Base-by-base conservation (phyloP, 1,284 basidiomycete genomes). In the Lentinus polychrous region DNA sequence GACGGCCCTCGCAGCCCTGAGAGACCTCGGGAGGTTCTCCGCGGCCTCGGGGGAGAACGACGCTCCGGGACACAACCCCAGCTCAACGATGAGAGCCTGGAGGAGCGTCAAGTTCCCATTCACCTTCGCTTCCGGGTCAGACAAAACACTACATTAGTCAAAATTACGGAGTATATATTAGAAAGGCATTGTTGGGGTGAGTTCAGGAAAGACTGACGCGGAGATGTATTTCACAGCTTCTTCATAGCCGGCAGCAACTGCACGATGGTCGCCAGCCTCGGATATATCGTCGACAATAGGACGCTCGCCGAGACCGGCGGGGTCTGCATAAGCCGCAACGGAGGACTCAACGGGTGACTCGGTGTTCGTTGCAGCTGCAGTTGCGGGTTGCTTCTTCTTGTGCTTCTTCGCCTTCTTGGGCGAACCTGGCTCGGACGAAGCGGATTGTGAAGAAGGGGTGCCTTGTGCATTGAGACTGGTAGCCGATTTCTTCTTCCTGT, bases 1-100 rank as follows among this genome's bases (percentile, higher is more conserved):
- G 38, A 83, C 64, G 20, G 75, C 73, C 56, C 75, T 80, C 11
- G 85, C 85, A 11, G 81, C 69, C 22, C 64, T 76, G 43, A 88
- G 63, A 0, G 82, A 75, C 24, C 63, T 64, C 2, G 86, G 86
- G 5, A 85, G 67, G 34, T 27, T 27, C 62, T 60, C 31, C 62
- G 60, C 23, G 63, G 59, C 38, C 51, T 50, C 14, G 6, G 18
- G 79, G 65, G 65, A 11, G 67, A 66, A 33, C 74, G 69, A 20
- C 34, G 46, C 32, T 27, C 41, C 31, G 17, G 63, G 55, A 52
- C 62, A 63, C 27, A 72, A 59, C 20, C 70, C 70, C 39, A 72
- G 67, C 57, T 72, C 70, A 52, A 72, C 62, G 53, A 71, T 71
- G 49, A 72, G 66, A 1, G 70, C 70, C 49, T 72, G 70, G 5